Base-by-base conservation (phyloP, 2,329 filamentous ascomycete genomes). In the Escovopsis sp. region DNA sequence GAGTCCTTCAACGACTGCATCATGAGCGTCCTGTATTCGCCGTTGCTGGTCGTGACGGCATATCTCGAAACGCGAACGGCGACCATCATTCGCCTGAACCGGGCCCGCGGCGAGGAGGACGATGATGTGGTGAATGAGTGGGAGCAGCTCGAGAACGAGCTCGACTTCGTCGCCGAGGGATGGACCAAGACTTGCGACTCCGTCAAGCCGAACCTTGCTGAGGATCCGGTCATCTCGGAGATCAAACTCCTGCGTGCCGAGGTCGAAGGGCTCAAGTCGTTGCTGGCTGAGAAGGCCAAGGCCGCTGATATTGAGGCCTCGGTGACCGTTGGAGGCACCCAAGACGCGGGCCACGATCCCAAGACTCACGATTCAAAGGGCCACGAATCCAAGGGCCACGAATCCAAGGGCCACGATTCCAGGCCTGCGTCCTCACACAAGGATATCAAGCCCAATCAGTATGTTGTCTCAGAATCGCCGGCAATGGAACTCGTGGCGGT, bases 121-220 rank as follows among this genome's bases (percentile, higher is more conserved):
- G 91, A 98, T 51, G 87, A 95, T 50, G 77, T 77, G 1, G 64
- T 82, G 8, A 83, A 96, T 55, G 89, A 95, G 57, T 98, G 91
- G 91, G 91, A 98, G 63, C 82, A 94, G 58, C 67, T 89, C 55
- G 62, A 69, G 8, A 67, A 67, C 7, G 72, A 83, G 40, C 57
- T 89, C 15, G 82, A 94, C 55, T 84, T 93, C 53, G 84, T 94
- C 53, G 68, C 74, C 1, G 84, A 89, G 46, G 85, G 83, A 0
- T 98, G 91, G 91, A 68, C 73, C 31, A 86, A 91, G 68, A 79
- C 72, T 43, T 87, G 94, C 3, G 70, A 77, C 39, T 64, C 68
- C n/a, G 81, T 76, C 16, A 84, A 78, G 57, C 83, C 87, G 1
- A 86, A 96, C 57, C 74, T 96, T 5, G 81, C 86, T 51, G 74